Base-by-base conservation (phyloP, 306 rosid species). In the Gastrolobium villosum region DNA sequence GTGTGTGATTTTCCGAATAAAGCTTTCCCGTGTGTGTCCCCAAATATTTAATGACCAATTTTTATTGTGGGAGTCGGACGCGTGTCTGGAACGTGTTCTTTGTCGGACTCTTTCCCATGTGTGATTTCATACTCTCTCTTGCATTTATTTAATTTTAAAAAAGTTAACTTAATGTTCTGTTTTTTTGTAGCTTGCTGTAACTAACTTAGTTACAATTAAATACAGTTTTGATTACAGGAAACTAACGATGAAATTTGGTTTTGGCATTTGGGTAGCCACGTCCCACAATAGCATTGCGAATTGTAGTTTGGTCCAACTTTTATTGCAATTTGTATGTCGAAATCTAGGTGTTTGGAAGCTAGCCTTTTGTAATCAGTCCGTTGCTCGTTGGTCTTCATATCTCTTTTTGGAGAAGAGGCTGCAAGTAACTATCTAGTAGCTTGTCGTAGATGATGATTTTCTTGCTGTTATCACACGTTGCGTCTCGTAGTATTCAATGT, bases 391-490 rank as follows among this genome's bases (percentile, higher is more conserved):
- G 43, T 32, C 10, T 30, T 7, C 28, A 4, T 59, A 3, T 30
- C 15, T 10, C 28, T 43, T 61, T 49, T 28, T 39, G 63, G 63
- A 13, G 2, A 53, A 1, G 74, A 41, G 11, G 13, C 48, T 40
- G 26, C 66, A 54, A 65, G 37, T 44, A 32, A 31, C 8, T 41
- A 5, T 15, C 36, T 44, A 15, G 46, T 65, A 7, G 44, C 11
- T 39, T 39, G 26, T 54, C 20, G 15, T 41, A 41, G 59, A 41
- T 55, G 32, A 10, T 55, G 32, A 10, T 55, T 44, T 32, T 10
- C 34, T 76, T 7, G 64, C 34, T 50, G 45, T 69, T 30, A 31
- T 65, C 56, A 31, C 74, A 28, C 45, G 28, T 76, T 65, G 57
- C 74, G 28, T 31, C 32, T 39, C 14, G 0, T 36, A 46, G 9